These are phyloP conservation scores for Trypanosoma rangeli DNA, from an alignment of 208 protist genomes.

Conservation along the genomic window DNA sequence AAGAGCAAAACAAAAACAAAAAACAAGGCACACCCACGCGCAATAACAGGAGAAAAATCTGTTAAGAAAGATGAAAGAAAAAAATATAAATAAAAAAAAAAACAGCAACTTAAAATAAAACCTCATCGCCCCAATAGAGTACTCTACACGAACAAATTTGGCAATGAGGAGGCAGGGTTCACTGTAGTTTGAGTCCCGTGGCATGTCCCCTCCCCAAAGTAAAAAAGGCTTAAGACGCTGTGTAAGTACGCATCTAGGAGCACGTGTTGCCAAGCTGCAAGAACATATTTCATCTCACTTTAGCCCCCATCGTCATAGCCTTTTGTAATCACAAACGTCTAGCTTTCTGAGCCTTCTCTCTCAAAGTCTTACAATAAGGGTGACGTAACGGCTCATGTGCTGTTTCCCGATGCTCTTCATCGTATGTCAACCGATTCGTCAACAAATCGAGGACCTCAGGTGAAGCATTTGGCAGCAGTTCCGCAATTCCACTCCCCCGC, in stretches of 20 bases:
- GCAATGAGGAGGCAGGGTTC: not conserved
- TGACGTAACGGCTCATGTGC: constrained; percentile 91
- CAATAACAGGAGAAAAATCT: not conserved
- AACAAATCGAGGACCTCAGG: constrained; percentile 86
- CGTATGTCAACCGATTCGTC: constrained; percentile 81
- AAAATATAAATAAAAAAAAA: not conserved
- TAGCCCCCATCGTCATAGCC: not conserved
- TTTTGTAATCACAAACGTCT: not conserved
- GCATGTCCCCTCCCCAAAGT: constrained; percentile 9
- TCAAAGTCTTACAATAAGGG: constrained; percentile 81
- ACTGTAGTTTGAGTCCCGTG: not conserved
- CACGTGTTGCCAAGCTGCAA: constrained; percentile 1
- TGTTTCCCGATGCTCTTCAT: constrained; percentile 87
- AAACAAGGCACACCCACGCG: too few relatives aligned
- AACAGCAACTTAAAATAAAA: too few relatives aligned
- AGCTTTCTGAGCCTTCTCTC: constrained; percentile 45
- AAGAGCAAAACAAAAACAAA: not conserved
- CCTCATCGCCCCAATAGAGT: not conserved
- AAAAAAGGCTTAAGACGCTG: constrained; percentile 5
- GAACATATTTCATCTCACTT: constrained; percentile 14
- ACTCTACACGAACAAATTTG: constrained; percentile 17
- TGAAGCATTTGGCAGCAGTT: constrained; percentile 68
- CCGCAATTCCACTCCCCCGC: constrained; percentile 55
- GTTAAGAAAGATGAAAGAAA: constrained; percentile 4
- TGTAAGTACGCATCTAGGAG: not conserved